Percentiles rank a stretch among this genome's conserved stretches.
Conservation (phyloP, 257 asterid genomes). For the Nicotiana noctiflora region DNA sequence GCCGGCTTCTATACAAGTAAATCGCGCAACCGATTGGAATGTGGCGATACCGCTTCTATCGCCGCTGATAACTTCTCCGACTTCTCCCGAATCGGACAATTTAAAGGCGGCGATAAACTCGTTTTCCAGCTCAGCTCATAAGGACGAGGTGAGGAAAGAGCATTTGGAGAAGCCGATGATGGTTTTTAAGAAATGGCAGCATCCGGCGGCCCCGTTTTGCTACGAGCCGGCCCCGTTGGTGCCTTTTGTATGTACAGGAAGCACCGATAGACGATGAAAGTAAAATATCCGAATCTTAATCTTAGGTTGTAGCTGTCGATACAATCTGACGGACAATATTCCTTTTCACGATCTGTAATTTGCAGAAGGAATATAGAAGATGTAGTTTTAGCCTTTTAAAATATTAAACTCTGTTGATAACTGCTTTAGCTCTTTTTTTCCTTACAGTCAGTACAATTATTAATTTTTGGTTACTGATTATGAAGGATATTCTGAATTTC, state of each 20-base stretch:
- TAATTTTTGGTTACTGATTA: not conserved
- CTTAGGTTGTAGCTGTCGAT: not conserved
- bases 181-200: constrained; percentile 49
- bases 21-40: constrained; percentile 54
- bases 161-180: constrained; percentile 25
- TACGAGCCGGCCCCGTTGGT: constrained; percentile 40
- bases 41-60: constrained; percentile 68
- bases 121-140: not conserved
- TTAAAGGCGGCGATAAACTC: constrained; percentile 30
- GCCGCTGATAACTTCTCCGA: constrained; percentile 42
- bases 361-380: not conserved
- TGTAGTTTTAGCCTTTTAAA: not conserved
- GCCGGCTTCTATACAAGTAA: constrained; percentile 62
- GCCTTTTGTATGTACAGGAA: constrained; percentile 48
- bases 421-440: not conserved
- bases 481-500: not conserved
- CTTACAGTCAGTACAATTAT: not conserved
- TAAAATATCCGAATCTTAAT: not conserved
- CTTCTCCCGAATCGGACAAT: constrained; percentile 36
- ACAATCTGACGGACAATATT: not conserved
- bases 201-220: constrained; percentile 60
- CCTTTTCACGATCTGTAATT: not conserved
- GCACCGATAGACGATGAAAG: constrained; percentile 32
- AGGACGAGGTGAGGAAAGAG: constrained; percentile 17
- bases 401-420: not conserved